A percentile compares a stretch with the other conserved stretches of the same genome.
Evolutionary conservation across 768 basidiomycete genomes (phyloP).

Genomic region (Cystofilobasidium bisporidii): DNA sequence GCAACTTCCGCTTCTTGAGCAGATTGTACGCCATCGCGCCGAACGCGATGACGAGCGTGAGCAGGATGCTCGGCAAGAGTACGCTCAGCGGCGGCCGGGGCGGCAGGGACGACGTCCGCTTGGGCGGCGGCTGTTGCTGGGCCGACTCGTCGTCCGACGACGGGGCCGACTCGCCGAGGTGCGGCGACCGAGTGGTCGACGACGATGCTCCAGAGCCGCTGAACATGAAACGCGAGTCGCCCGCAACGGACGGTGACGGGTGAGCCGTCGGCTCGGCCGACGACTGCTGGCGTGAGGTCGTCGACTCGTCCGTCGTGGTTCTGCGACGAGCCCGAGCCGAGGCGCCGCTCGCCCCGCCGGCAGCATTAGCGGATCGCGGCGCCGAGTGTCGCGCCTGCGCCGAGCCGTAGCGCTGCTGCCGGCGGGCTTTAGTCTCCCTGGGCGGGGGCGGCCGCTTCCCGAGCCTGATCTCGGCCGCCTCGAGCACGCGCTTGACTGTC

Average conservation of each 20-base stretch:
- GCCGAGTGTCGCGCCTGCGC: no score
- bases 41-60: slow-evolving; percentile 17
- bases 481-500: background rate
- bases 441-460: background rate
- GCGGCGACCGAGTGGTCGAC: background rate
- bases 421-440: no score
- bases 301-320: no score
- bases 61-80: slow-evolving; percentile 17
- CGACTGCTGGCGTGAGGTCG: no score
- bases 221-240: background rate
- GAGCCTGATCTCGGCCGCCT: slow-evolving; percentile 1
- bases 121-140: background rate
- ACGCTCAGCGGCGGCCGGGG: slow-evolving; percentile 20
- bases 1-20: background rate
- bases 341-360: no score
- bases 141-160: background rate
- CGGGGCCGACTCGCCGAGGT: background rate
- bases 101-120: slow-evolving; percentile 1
- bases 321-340: no score
- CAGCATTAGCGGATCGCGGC: no score
- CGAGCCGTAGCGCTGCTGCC: no score
- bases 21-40: slow-evolving; percentile 12
- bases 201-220: background rate
- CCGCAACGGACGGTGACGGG: background rate
- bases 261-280: background rate